Conservation (phyloP, 495 filamentous ascomycete species). For the Copromyces sp. region DNA sequence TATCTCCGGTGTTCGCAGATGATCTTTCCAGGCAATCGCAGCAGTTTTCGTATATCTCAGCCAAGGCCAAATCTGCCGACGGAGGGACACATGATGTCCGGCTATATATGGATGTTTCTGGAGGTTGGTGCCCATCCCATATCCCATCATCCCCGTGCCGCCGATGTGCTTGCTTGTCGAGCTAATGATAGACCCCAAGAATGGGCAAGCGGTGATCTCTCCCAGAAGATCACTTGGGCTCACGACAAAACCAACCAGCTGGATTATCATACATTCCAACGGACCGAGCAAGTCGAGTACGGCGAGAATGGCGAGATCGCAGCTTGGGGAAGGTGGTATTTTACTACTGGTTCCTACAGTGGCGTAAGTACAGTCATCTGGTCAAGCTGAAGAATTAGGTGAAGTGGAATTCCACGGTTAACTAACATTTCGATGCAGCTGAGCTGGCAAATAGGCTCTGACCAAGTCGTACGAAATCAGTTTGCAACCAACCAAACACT, state of each 20-base stretch:
- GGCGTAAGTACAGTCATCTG: slow-evolving; percentile 23
- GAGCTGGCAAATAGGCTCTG: slow-evolving; percentile 57
- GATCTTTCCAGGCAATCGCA: slow-evolving; percentile 80
- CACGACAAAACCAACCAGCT: slow-evolving; percentile 26
- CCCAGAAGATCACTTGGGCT: slow-evolving; percentile 30
- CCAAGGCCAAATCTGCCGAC: slow-evolving; percentile 47
- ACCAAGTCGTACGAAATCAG: slow-evolving; percentile 49
- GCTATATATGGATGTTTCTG: slow-evolving; percentile 80
- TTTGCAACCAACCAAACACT: slow-evolving; percentile 58
- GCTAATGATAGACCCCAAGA: slow-evolving; percentile 19
- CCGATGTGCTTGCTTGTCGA: slow-evolving; percentile 16
- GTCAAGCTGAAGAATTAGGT: not conserved
- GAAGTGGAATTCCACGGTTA: not conserved
- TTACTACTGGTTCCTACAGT: slow-evolving; percentile 35
- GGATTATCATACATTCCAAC: slow-evolving; percentile 45
- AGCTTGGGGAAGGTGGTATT: slow-evolving; percentile 83
- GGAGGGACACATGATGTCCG: slow-evolving; percentile 56
- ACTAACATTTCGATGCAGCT: slow-evolving; percentile 22
- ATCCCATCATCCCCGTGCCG: slow-evolving; percentile 38
- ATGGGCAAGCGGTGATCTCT: slow-evolving; percentile 34
- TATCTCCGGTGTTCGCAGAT: slow-evolving; percentile 79
- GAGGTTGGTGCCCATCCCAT: slow-evolving; percentile 53
- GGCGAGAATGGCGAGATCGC: slow-evolving; percentile 60
- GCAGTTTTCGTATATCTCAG: slow-evolving; percentile 74
- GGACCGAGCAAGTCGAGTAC: slow-evolving; percentile 53